These are phyloP conservation scores for Strobilomyces dryophilus DNA, from an alignment of 768 basidiomycete genomes.

Conservation along the genomic window DNA sequence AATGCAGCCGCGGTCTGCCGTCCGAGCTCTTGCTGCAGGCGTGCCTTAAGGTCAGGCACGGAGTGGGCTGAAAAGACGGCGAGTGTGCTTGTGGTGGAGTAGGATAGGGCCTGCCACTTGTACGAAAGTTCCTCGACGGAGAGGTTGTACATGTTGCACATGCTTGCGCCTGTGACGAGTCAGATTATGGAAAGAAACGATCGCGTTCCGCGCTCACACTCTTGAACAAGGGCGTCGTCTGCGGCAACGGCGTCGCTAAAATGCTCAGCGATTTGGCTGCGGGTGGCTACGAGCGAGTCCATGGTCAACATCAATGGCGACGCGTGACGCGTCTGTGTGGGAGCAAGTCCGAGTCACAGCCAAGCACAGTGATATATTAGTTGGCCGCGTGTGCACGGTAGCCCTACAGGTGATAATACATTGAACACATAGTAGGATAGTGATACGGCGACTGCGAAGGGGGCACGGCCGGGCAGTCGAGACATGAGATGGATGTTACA, in stretches of 20 bases:
- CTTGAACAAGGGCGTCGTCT: slow-evolving; percentile 44
- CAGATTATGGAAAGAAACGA: neutral
- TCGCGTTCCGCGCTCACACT: slow-evolving; percentile 41
- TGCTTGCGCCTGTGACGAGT: slow-evolving; percentile 45
- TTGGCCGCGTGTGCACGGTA: slow-evolving; percentile 14
- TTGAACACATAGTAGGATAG: slow-evolving; percentile 19
- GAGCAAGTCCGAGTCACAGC: neutral
- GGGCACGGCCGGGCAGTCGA: slow-evolving; percentile 11
- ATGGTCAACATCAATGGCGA: slow-evolving; percentile 4
- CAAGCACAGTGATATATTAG: slow-evolving; percentile 18
- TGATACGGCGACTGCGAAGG: slow-evolving; percentile 16
- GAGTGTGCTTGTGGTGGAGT: slow-evolving; percentile 26
- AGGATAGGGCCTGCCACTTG: slow-evolving; percentile 62
- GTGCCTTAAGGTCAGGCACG: slow-evolving; percentile 39
- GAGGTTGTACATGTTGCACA: slow-evolving; percentile 62
- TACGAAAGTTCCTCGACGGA: slow-evolving; percentile 50
- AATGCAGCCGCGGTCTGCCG: neutral
- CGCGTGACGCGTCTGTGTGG: neutral
- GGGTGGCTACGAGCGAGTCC: slow-evolving; percentile 18
- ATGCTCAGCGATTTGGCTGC: slow-evolving; percentile 19
- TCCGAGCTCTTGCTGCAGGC: slow-evolving; percentile 41
- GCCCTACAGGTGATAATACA: slow-evolving; percentile 31
- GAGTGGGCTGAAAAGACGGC: slow-evolving; percentile 47
- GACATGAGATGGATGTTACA: slow-evolving; percentile 10
- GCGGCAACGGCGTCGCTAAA: slow-evolving; percentile 28